Percentiles rank a stretch among this genome's conserved stretches.
phyloP scores from a whole-genome alignment of 805 yeast genomes.

The Nakazawaea populi region DNA sequence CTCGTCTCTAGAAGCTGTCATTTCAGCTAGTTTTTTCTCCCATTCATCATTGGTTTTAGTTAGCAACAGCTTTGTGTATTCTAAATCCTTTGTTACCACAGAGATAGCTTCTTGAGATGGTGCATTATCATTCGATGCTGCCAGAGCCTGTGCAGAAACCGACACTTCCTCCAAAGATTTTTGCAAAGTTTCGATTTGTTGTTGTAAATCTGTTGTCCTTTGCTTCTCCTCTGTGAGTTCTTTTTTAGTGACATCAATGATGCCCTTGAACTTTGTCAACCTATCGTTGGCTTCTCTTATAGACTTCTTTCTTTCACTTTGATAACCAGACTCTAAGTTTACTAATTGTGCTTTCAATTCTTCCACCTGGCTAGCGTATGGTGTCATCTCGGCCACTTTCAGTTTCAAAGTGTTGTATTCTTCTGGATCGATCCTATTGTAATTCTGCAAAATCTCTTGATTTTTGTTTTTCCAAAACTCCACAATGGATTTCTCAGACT shows the following conservation, averaged over 20 bases:
- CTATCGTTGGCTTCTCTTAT: slow-evolving; percentile 15
- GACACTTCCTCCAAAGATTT: slow-evolving; percentile 8
- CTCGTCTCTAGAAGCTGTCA: slow-evolving; percentile 13
- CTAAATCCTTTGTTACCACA: slow-evolving; percentile 18
- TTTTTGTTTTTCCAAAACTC: slow-evolving; percentile 54
- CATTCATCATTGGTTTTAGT: slow-evolving; percentile 1
- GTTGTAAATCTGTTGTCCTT: not conserved
- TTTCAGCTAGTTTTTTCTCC: slow-evolving; percentile 12
- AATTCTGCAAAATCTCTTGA: slow-evolving; percentile 38
- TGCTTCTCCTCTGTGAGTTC: slow-evolving; percentile 8
- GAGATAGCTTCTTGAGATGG: slow-evolving; percentile 13
- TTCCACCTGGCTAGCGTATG: slow-evolving; percentile 18
- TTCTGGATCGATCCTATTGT: slow-evolving; percentile 41
- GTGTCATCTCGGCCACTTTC: slow-evolving; percentile 19
- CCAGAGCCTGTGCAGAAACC: slow-evolving; percentile 8
- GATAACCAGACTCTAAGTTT: slow-evolving; percentile 13
- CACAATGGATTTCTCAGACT: slow-evolving; percentile 43
- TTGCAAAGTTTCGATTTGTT: slow-evolving; percentile 21
- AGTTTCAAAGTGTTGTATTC: slow-evolving; percentile 32
- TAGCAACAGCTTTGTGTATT: slow-evolving; percentile 12
- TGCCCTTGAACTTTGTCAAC: slow-evolving; percentile 10
- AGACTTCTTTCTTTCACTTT: slow-evolving; percentile 11
- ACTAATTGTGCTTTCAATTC: slow-evolving; percentile 18
- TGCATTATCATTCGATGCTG: slow-evolving; percentile 11
- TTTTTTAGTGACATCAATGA: slow-evolving; percentile 5